Evolutionary conservation across 257 asterid genomes (phyloP).

Genomic region (Leonotis leonurus): DNA sequence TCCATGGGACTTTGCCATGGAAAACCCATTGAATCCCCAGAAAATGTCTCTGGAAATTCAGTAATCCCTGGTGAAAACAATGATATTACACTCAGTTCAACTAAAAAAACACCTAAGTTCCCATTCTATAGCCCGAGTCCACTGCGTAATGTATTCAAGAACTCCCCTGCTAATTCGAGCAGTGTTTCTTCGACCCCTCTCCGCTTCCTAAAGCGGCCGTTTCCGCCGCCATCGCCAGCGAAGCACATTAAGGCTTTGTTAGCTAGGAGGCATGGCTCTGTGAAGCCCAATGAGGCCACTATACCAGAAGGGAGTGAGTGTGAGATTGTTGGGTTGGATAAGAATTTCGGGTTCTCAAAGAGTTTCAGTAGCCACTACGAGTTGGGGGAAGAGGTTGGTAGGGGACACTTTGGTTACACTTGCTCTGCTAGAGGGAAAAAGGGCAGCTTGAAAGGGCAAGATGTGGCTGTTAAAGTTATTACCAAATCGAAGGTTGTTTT

Average conservation of each 20-base stretch:
- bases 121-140: constrained; percentile 98
- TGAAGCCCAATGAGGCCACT: constrained; percentile 81
- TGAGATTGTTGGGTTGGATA: constrained; percentile 68
- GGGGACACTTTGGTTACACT: constrained; percentile 94
- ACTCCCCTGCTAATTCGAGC: constrained; percentile 73
- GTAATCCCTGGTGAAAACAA: constrained; percentile 37
- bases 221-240: constrained; percentile 97
- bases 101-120: constrained; percentile 78
- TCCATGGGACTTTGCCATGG: constrained; percentile 97
- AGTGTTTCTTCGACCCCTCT: constrained; percentile 82
- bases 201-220: constrained; percentile 73
- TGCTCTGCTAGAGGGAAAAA: constrained; percentile 72
- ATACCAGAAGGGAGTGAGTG: constrained; percentile 96
- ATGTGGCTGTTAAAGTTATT: constrained; percentile 87
- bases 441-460: constrained; percentile 80
- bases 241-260: constrained; percentile 88
- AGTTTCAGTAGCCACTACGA: constrained; percentile 55
- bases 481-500: constrained; percentile 67
- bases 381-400: constrained; percentile 81
- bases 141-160: constrained; percentile 61
- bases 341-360: constrained; percentile 69
- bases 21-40: constrained; percentile 62
- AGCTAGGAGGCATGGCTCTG: constrained; percentile 79
- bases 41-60: constrained; percentile 47
- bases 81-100: constrained; percentile 38